Evolutionary conservation across 2,329 filamentous ascomycete species (phyloP).

Genomic region (Bipolaris zeicola): DNA sequence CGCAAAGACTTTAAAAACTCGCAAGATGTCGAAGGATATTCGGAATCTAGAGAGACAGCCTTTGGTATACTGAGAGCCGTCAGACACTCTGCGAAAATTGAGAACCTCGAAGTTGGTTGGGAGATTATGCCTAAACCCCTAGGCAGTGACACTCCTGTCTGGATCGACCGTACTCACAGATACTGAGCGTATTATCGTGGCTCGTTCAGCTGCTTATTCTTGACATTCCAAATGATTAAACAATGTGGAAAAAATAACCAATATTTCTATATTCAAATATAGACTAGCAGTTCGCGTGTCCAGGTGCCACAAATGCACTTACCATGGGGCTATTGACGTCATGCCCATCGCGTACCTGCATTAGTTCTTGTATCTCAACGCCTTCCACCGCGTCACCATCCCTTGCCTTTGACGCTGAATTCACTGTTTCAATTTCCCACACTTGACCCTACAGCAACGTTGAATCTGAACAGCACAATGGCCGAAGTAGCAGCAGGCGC

Average conservation of each 20-base stretch:
- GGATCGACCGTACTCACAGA: slow-evolving; percentile 26
- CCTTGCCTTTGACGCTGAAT: background rate
- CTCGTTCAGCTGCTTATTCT: background rate
- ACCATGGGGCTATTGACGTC: slow-evolving; percentile 12
- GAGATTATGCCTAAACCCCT: slow-evolving; percentile 58
- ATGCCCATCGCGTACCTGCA: slow-evolving; percentile 12
- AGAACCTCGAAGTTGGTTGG: slow-evolving; percentile 56
- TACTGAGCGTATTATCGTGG: background rate
- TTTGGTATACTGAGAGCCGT: slow-evolving; percentile 58
- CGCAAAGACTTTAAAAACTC: slow-evolving; percentile 39
- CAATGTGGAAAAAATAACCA: background rate
- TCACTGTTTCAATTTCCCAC: background rate
- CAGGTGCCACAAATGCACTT: background rate
- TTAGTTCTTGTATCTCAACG: slow-evolving; percentile 5
- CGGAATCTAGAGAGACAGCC: slow-evolving; percentile 53
- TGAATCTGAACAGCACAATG: slow-evolving; percentile 28
- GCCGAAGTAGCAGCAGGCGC: slow-evolving; percentile 50
- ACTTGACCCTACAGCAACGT: background rate
- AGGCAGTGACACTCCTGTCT: slow-evolving; percentile 55
- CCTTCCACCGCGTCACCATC: background rate
- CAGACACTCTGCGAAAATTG: slow-evolving; percentile 55
- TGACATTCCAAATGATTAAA: no score
- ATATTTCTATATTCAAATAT: background rate
- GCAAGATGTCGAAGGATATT: slow-evolving; percentile 42
- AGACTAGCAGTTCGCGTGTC: background rate